Evolutionary conservation across 306 rosid species (phyloP).

Genomic region (Astragalus glycyphyllos): DNA sequence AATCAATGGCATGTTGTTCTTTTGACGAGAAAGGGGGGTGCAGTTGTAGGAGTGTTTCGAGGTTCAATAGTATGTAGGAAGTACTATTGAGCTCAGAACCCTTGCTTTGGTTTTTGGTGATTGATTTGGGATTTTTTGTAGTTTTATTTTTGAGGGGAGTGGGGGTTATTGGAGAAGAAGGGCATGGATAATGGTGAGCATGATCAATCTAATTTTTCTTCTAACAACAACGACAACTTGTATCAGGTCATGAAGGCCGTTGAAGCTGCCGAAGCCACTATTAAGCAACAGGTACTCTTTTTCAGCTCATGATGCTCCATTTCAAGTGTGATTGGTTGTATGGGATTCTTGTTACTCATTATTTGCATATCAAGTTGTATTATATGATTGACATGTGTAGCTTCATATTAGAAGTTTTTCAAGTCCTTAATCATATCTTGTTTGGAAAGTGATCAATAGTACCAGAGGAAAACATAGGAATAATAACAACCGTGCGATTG

Average conservation of each 20-base stretch:
- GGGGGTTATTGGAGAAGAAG: conserved; percentile 41
- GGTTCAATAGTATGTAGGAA: conserved; percentile 33
- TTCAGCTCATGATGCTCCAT: not conserved
- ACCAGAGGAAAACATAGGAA: too few relatives aligned
- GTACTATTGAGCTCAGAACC: conserved; percentile 27
- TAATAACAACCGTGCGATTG: too few relatives aligned
- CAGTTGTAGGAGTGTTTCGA: not conserved
- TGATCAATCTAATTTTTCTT: conserved; percentile 43
- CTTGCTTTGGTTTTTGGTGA: conserved; percentile 34
- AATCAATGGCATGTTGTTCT: not conserved
- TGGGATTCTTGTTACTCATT: conserved; percentile 13
- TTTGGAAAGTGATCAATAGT: too few relatives aligned
- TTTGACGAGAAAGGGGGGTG: conserved; percentile 6
- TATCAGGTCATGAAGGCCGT: conserved; percentile 91
- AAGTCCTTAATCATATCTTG: too few relatives aligned
- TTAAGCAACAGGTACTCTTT: conserved; percentile 76
- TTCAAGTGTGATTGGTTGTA: conserved; percentile 10
- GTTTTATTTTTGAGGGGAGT: not conserved
- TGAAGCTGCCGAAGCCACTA: conserved; percentile 92
- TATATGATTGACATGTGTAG: not conserved
- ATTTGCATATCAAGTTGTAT: not conserved
- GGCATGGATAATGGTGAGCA: conserved; percentile 82
- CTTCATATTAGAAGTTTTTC: not conserved
- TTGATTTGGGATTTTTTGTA: conserved; percentile 32
- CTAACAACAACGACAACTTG: conserved; percentile 64